Conservation (phyloP, 305 asterid species). For the Salvia sclarea region DNA sequence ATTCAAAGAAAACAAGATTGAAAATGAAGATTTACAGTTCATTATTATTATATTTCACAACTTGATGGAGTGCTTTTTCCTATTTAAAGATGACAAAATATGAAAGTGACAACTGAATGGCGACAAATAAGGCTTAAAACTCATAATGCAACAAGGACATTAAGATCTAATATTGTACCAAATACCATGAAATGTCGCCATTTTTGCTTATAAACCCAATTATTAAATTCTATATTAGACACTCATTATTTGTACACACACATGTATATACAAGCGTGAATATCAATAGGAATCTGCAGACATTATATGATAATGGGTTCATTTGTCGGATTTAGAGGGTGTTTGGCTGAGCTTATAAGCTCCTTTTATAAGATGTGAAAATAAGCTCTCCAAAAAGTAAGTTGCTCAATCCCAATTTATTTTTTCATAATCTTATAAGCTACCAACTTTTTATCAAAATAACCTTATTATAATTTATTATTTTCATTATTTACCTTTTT, state of each 20-base stretch:
- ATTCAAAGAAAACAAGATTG: conserved; percentile 18
- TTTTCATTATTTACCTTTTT: no score
- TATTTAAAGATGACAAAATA: conserved; percentile 7
- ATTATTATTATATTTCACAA: background rate
- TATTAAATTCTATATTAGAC: background rate
- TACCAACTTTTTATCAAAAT: no score
- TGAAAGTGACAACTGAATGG: conserved; percentile 28
- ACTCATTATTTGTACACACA: background rate
- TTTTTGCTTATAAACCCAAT: conserved; percentile 6
- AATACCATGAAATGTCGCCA: conserved; percentile 9
- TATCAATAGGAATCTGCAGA: no score
- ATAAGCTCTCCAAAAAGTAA: no score
- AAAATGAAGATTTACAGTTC: conserved; percentile 5
- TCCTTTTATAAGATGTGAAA: no score
- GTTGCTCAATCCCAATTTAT: no score
- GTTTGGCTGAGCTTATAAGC: no score
- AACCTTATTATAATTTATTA: no score
- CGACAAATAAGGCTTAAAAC: background rate
- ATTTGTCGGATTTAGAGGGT: no score
- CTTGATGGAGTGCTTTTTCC: conserved; percentile 22
- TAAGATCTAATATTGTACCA: conserved; percentile 25
- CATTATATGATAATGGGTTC: no score
- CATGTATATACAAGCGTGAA: no score
- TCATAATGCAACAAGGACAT: conserved; percentile 30
- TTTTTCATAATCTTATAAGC: no score